Base-by-base conservation (phyloP, 2,329 filamentous ascomycete species). In the Fusarium sp. region DNA sequence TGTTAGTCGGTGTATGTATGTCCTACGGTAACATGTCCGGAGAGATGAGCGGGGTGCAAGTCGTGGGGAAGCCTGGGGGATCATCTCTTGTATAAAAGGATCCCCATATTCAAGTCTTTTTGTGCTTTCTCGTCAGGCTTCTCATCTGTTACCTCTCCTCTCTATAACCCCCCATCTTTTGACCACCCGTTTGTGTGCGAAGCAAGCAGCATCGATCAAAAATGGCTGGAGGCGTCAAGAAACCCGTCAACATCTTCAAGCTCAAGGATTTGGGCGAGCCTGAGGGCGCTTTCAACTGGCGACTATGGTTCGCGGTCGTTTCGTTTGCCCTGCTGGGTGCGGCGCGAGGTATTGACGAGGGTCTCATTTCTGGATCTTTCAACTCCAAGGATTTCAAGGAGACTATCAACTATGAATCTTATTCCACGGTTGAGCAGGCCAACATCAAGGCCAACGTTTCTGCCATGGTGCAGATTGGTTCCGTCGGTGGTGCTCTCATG, bases 391-490 rank as follows among this genome's bases (percentile, higher is more conserved):
- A 89, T 52, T 93, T 93, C 76, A 85, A 90, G 70, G 69, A 77
- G 1, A 83, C 83, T 34, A 91, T 92, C 75, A 73, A 88, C 69
- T 88, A 89, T 65, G 79, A 82, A 7, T 81, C 83, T 3, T 89
- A 89, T 73, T 81, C 79, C 45, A 72, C 78, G 0, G 81, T 84
- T 6, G 84, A 87, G 46, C 82, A 86, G 75, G 89, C 91, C 64
- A 89, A 92, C 76, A 89, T 91, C 80, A 89, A 92, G 79, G 89
- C 87, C 71, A 94, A 94, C 77, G 91, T 94, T 57, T 91, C 91
- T 3, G 87, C 91, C 47, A 94, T 94, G 92, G 92, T 94, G 0
- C 92, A 94, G 79, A 88, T 94, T 73, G 92, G 92, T 24, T 92
- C 88, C 24, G 91, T 94, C 31, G 89, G 83, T 6, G 92, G 92